Conservation (phyloP, 768 basidiomycete genomes). For the Saitozyma sp. region DNA sequence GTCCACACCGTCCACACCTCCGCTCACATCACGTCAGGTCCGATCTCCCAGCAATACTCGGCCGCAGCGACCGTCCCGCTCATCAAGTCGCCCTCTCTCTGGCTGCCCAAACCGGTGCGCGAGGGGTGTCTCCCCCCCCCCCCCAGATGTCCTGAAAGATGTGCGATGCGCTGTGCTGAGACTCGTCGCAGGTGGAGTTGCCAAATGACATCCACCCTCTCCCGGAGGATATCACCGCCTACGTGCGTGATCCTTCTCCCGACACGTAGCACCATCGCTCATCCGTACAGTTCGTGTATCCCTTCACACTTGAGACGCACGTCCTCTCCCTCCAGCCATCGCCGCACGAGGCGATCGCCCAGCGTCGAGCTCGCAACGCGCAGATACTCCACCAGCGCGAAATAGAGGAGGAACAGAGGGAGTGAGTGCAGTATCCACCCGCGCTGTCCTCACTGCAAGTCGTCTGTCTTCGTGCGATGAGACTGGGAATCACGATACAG, state of each 20-base stretch:
- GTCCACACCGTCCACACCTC: no score
- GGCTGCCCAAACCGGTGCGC: conserved; percentile 74
- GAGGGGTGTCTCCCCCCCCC: neutral
- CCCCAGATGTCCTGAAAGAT: neutral
- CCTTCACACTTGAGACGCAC: conserved; percentile 88
- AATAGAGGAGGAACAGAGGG: conserved; percentile 70
- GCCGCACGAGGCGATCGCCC: conserved; percentile 66
- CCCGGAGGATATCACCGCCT: conserved; percentile 83
- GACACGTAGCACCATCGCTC: conserved; percentile 17
- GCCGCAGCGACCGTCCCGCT: conserved; percentile 74
- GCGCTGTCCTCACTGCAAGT: neutral
- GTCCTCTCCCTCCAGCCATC: conserved; percentile 73
- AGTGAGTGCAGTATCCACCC: conserved; percentile 47
- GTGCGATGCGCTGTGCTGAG: neutral
- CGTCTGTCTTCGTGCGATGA: neutral
- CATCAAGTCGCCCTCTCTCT: conserved; percentile 87
- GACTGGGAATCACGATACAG: neutral
- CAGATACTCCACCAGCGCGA: conserved; percentile 69
- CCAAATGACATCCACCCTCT: conserved; percentile 93
- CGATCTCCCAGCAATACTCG: conserved; percentile 67
- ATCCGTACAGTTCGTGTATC: conserved; percentile 79
- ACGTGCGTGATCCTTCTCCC: conserved; percentile 60
- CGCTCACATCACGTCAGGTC: conserved; percentile 20
- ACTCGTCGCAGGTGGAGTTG: conserved; percentile 66
- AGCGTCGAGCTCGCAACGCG: conserved; percentile 68